Evolutionary conservation across 495 filamentous ascomycete species (phyloP).

Genomic region (Penicillium chermesinum): DNA sequence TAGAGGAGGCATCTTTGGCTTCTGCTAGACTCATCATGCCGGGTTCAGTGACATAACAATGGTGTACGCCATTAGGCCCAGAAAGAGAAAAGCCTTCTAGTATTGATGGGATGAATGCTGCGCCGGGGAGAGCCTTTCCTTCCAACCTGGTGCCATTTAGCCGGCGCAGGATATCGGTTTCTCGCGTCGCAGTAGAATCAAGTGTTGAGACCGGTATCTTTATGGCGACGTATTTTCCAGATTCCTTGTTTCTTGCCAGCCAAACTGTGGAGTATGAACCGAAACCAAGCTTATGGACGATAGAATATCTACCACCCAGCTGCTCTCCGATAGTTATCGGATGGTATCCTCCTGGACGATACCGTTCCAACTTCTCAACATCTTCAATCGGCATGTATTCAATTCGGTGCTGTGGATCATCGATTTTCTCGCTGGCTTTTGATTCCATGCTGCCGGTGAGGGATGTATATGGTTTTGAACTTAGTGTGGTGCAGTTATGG

Average conservation of each 20-base stretch:
- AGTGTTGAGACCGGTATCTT: slow-evolving; percentile 9
- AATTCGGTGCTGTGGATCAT: too few relatives aligned
- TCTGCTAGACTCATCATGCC: slow-evolving; percentile 19
- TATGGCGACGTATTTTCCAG: slow-evolving; percentile 18
- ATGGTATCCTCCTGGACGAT: not conserved
- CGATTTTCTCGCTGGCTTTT: too few relatives aligned
- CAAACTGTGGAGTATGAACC: not conserved
- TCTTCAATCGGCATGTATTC: not conserved
- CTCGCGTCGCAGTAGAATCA: not conserved
- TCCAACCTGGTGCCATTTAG: not conserved
- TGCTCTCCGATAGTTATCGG: not conserved
- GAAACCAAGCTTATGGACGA: not conserved
- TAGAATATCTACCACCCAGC: not conserved
- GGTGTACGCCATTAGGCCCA: slow-evolving; percentile 39
- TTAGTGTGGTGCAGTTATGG: too few relatives aligned
- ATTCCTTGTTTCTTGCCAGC: not conserved
- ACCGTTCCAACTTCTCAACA: not conserved
- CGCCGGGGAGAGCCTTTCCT: not conserved
- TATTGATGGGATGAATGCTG: slow-evolving; percentile 22
- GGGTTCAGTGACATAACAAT: slow-evolving; percentile 31
- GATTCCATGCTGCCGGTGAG: too few relatives aligned
- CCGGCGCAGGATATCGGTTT: not conserved
- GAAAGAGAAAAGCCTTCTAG: slow-evolving; percentile 31
- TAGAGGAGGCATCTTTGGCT: slow-evolving; percentile 19
- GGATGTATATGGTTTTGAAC: too few relatives aligned